Evolutionary conservation across 2,329 filamentous ascomycete species (phyloP).

Genomic region (Diplodia intermedia): DNA sequence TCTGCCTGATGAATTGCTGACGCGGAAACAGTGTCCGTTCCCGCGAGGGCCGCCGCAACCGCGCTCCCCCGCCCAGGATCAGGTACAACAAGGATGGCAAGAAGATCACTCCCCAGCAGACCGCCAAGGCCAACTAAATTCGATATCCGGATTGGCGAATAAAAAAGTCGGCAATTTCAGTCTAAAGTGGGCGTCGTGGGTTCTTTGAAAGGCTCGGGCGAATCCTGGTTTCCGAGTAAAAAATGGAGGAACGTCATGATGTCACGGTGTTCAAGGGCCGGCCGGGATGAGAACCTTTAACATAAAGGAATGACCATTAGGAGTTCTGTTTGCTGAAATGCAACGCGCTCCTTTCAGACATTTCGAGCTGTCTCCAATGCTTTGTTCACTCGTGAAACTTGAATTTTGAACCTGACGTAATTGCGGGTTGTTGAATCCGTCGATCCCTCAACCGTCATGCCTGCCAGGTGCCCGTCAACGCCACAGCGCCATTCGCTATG

Average conservation of each 20-base stretch:
- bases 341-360: slow-evolving; percentile 3
- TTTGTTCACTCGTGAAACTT: neutral
- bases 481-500: slow-evolving; percentile 25
- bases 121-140: slow-evolving; percentile 62
- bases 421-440: neutral
- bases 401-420: neutral
- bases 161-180: slow-evolving; percentile 2
- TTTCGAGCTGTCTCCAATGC: neutral
- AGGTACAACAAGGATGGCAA: slow-evolving; percentile 99
- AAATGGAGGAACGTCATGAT: slow-evolving; percentile 32
- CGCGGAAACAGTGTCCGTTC: slow-evolving; percentile 81
- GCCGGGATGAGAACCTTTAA: slow-evolving; percentile 29
- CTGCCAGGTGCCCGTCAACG: slow-evolving; percentile 11
- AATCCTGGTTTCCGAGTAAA: slow-evolving; percentile 25
- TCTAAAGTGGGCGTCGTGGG: slow-evolving; percentile 24
- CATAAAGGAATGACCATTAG: slow-evolving; percentile 23
- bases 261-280: slow-evolving; percentile 32
- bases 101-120: slow-evolving; percentile 93
- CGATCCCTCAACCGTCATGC: neutral
- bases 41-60: slow-evolving; percentile 95
- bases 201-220: slow-evolving; percentile 26
- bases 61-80: slow-evolving; percentile 94
- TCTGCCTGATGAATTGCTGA: slow-evolving; percentile 12
- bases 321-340: slow-evolving; percentile 10
- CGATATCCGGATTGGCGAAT: slow-evolving; percentile 9